Conservation (phyloP, 306 rosid species). For the Biancaea sappan region DNA sequence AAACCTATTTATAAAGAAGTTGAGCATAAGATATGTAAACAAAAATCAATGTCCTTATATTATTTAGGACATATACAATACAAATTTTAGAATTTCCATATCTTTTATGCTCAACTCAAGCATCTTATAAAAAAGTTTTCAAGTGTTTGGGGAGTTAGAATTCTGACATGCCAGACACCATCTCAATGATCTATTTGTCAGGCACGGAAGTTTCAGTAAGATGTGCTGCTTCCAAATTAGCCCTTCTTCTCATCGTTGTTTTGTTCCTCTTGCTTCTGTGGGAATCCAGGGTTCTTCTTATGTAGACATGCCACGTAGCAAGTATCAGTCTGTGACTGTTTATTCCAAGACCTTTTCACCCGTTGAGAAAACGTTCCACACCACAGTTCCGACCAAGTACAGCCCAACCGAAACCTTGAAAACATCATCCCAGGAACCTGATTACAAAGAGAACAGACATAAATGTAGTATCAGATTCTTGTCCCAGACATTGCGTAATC, state of each 20-base stretch:
- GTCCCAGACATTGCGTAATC: background rate
- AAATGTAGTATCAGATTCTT: slow-evolving; percentile 10
- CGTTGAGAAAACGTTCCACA: slow-evolving; percentile 92
- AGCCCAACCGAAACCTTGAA: slow-evolving; percentile 96
- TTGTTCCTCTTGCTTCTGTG: slow-evolving; percentile 11
- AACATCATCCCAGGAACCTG: slow-evolving; percentile 99
- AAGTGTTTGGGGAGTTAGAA: background rate
- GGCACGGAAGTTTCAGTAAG: slow-evolving; percentile 24
- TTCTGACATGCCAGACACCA: background rate
- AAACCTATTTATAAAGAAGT: background rate
- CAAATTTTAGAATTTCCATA: background rate
- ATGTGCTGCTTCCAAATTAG: slow-evolving; percentile 29
- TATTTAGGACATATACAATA: background rate
- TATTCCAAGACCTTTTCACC: slow-evolving; percentile 92
- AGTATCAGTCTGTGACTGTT: slow-evolving; percentile 1
- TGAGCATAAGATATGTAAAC: background rate
- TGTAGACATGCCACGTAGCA: slow-evolving; percentile 20
- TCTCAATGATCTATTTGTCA: slow-evolving; percentile 28
- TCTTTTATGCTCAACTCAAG: background rate
- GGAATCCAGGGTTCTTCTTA: slow-evolving; percentile 29
- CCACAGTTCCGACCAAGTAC: slow-evolving; percentile 91
- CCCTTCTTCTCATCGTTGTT: slow-evolving; percentile 16
- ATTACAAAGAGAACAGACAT: slow-evolving; percentile 11
- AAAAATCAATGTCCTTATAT: background rate
- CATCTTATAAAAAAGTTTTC: background rate